Conservation (phyloP, 495 filamentous ascomycete genomes). For the Amorphotheca resinae region DNA sequence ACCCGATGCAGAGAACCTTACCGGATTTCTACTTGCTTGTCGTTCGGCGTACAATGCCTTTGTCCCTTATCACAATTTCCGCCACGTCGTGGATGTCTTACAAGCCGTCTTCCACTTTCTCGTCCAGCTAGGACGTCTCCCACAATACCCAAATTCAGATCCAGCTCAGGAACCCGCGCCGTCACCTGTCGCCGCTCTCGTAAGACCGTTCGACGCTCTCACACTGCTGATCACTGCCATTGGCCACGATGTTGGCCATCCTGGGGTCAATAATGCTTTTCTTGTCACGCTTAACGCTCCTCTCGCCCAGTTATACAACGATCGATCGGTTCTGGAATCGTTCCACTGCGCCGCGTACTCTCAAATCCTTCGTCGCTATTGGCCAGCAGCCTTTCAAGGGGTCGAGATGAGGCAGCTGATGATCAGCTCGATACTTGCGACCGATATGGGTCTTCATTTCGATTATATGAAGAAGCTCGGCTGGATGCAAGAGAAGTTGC, state of each 20-base stretch:
- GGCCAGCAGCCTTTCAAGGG: conserved; percentile 69
- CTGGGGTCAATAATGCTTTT: conserved; percentile 96
- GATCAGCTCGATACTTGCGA: conserved; percentile 91
- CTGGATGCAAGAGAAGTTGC: conserved; percentile 62
- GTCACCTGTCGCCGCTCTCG: conserved; percentile 53
- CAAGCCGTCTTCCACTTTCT: conserved; percentile 90
- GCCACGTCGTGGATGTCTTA: conserved; percentile 90
- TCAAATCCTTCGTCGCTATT: conserved; percentile 86
- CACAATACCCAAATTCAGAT: conserved; percentile 40
- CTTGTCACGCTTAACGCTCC: conserved; percentile 86
- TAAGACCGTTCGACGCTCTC: conserved; percentile 76
- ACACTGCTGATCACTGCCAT: conserved; percentile 88
- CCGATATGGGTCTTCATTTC: conserved; percentile 94
- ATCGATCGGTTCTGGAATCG: conserved; percentile 90
- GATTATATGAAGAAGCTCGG: conserved; percentile 83
- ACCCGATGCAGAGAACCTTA: conserved; percentile 34
- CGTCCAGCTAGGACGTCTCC: conserved; percentile 66
- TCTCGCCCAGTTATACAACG: conserved; percentile 94
- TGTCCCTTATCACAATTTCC: conserved; percentile 98
- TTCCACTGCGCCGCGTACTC: conserved; percentile 97
- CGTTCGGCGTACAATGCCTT: conserved; percentile 84
- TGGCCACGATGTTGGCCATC: conserved; percentile 94
- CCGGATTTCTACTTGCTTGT: conserved; percentile 69
- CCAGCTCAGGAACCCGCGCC: conserved; percentile 7
- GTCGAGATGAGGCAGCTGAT: conserved; percentile 71